These are phyloP conservation scores for Marasmius oreades DNA, from an alignment of 1,284 basidiomycete species.

Conservation along the genomic window DNA sequence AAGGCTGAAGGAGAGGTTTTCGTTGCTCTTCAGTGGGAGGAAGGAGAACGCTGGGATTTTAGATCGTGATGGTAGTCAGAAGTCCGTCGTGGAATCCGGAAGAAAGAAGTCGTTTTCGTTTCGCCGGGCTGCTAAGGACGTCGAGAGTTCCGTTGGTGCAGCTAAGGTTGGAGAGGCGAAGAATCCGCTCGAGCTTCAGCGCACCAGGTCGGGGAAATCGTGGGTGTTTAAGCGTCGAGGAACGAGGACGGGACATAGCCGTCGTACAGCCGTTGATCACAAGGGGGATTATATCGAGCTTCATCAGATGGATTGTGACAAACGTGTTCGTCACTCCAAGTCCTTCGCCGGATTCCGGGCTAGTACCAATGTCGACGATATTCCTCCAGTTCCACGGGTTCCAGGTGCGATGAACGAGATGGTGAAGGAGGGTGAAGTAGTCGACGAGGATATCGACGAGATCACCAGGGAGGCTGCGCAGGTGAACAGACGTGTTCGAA, in stretches of 20 bases:
- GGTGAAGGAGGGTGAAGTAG: not conserved
- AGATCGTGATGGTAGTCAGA: not conserved
- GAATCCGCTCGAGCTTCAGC: not conserved
- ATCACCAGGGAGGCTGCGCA: not conserved
- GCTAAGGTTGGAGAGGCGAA: not conserved
- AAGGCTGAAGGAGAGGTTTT: constrained; percentile 1
- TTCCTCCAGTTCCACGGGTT: not conserved
- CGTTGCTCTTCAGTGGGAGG: not conserved
- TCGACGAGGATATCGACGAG: not conserved
- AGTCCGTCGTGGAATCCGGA: not conserved
- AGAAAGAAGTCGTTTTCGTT: not conserved
- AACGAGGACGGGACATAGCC: not conserved
- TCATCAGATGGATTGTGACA: not conserved
- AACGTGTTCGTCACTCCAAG: not conserved
- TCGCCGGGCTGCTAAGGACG: not conserved
- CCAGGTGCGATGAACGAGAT: not conserved
- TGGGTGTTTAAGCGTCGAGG: not conserved
- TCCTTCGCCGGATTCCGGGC: not conserved
- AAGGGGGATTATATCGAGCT: too few relatives aligned
- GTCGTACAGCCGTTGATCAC: not conserved
- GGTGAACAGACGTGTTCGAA: not conserved
- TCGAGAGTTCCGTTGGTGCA: not conserved
- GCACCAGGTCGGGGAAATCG: not conserved
- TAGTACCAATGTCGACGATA: not conserved
- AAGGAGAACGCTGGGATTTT: constrained; percentile 3